Conservation (phyloP, 2,329 filamentous ascomycete genomes). For the Leptographium radiaticola region DNA sequence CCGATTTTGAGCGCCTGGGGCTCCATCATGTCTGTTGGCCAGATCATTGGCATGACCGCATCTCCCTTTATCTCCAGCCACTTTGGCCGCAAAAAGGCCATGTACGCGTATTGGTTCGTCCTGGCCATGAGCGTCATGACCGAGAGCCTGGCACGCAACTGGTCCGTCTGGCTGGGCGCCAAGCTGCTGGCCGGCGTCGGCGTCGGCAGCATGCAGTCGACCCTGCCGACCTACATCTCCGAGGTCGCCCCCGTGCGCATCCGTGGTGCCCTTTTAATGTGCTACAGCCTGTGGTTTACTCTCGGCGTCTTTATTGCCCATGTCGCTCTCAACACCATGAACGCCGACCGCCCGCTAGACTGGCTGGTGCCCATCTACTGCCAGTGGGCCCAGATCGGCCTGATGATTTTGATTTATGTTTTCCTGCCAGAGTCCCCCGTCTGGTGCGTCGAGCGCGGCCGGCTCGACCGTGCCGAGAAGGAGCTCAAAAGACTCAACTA, state of each 20-base stretch:
- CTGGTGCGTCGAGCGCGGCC: conserved; percentile 19
- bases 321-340: conserved; percentile 25
- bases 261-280: conserved; percentile 25
- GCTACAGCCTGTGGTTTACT: conserved; percentile 30
- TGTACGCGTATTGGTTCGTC: conserved; percentile 19
- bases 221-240: conserved; percentile 26
- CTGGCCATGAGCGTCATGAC: conserved; percentile 22
- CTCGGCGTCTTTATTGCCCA: conserved; percentile 28
- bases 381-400: conserved; percentile 29
- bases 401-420: conserved; percentile 25
- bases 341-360: conserved; percentile 17
- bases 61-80: conserved; percentile 15
- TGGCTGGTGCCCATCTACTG: conserved; percentile 28
- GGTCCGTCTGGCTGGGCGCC: conserved; percentile 27
- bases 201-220: conserved; percentile 28
- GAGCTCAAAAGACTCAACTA: conserved; percentile 12
- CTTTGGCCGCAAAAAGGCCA: conserved; percentile 20
- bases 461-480: conserved; percentile 13
- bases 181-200: conserved; percentile 23
- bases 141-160: conserved; percentile 22
- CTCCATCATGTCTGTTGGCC: conserved; percentile 25
- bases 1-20: conserved; percentile 24
- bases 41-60: conserved; percentile 24
- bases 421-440: conserved; percentile 26
- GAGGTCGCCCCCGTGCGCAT: conserved; percentile 27